Evolutionary conservation across 495 filamentous ascomycete genomes (phyloP), one percentile per base, ranked within the genome.

Genomic region (Lasiosphaeria ovina): DNA sequence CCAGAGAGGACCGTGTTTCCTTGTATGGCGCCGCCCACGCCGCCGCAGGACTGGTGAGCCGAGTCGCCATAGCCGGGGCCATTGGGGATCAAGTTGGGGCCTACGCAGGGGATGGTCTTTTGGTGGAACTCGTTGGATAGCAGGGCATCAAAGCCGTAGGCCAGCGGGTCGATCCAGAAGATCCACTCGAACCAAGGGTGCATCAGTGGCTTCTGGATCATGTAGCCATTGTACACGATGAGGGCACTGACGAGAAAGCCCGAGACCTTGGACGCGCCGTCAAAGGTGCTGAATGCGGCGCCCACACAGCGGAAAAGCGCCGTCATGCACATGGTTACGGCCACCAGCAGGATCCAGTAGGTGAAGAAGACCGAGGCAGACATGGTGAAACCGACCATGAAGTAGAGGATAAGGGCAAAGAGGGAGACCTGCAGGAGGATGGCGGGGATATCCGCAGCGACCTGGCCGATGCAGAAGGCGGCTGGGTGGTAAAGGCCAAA

Each of bases 341-440:
- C 61, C 54, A 90, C 79, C 31, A 82, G 71, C 14, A 83, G 59
- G 7, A 92, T 70, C 14, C 89, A 73, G 52, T 79, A 84, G 50
- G 92, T 94, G 70, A 95, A 94, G 71, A 93, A 96, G 44, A 90
- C 86, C 0, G 86, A 88, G 11, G 90, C 77, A 3, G 86, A 87
- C 54, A 84, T 76, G 16, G 80, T 72, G 10, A 96, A 81, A 35
- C 84, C 82, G 35, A 72, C 76, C 87, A 91, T 89, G 65, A 88
- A 93, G 74, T 93, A 93, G 17, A 93, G 83, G 33, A 92, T 79
- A 33, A 93, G 62, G 60, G 88, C 79, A 71, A 92, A 94, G 4
- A 93, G 69, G 1, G 81, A 61, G 3, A 92, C 84, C 66, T 92
- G 88, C 33, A 89, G 71, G 14, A 91, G 76, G 10, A 89, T 83